Evolutionary conservation across 495 filamentous ascomycete genomes (phyloP), one percentile per base, ranked within the genome.

Genomic region (Schizothecium vesticola): DNA sequence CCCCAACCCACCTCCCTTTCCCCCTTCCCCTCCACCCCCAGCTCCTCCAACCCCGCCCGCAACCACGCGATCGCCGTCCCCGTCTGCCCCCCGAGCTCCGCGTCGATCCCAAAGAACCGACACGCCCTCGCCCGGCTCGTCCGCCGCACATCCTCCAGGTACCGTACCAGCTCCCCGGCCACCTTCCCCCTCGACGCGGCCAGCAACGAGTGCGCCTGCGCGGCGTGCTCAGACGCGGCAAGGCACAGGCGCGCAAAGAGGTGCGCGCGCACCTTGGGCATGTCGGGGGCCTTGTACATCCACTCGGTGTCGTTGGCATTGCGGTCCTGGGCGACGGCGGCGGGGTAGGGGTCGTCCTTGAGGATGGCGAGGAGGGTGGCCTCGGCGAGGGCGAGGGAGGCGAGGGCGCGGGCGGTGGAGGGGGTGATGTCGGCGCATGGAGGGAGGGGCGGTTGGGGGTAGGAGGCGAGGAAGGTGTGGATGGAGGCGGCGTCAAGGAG

Each of bases 311-410:
- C 91, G 69, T 90, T 87, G 28, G 88, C 85, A 72, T 95, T 93
- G 33, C 92, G 84, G 59, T 87, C 86, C 66, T 92, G 90, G 12
- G 91, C 87, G 31, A 92, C 89, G 16, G 86, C 86, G 3, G 88
- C 87, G 1, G 95, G 88, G 72, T 98, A 97, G 0, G 94, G 92
- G 74, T 99, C 95, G 71, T 97, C 94, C 72, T 97, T 97, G 29
- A 94, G 78, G 1, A 97, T 92, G 3, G 92, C 91, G 2, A 97
- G 83, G 7, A 98, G 85, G 0, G 94, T 97, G 0, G 95, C 94
- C 76, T 97, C 93, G 0, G 92, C 91, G 12, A 96, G 79, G 0
- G 93, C 89, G 7, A 97, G 83, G 1, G 85, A 85, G 13, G 88
- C 83, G 26, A 97, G 83, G 6, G 92, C 92, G 0, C 84, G 82